These are phyloP conservation scores for Chara braunii DNA, from an alignment of 139 green algal species.

Conservation along the genomic window DNA sequence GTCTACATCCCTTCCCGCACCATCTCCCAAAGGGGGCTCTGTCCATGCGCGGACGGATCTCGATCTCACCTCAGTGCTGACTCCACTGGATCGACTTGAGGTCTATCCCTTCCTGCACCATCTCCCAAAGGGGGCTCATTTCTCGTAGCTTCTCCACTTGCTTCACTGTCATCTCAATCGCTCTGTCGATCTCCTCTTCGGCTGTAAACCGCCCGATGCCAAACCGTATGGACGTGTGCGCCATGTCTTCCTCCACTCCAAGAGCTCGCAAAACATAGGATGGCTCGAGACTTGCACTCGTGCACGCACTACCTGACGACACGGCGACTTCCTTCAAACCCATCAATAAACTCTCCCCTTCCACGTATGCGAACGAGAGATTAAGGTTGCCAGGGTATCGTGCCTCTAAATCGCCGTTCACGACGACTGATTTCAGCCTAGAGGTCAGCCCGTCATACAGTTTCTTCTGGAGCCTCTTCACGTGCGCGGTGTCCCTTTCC, in stretches of 20 bases:
- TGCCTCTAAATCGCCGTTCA: slow-evolving; percentile 67
- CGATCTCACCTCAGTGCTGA: slow-evolving; percentile 66
- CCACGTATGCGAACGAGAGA: slow-evolving; percentile 91
- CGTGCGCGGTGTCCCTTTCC: slow-evolving; percentile 55
- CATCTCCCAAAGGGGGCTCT: slow-evolving; percentile 96
- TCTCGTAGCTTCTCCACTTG: slow-evolving; percentile 89
- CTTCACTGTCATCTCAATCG: slow-evolving; percentile 51
- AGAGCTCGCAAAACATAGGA: slow-evolving; percentile 90
- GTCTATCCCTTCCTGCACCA: slow-evolving; percentile 91
- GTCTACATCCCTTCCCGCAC: slow-evolving; percentile 92
- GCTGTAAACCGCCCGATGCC: slow-evolving; percentile 91
- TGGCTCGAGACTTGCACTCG: slow-evolving; percentile 82
- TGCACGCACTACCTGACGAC: slow-evolving; percentile 81
- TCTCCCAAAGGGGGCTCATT: slow-evolving; percentile 94
- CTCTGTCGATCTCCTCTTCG: slow-evolving; percentile 63
- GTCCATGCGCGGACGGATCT: too few relatives aligned
- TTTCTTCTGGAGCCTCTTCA: slow-evolving; percentile 60
- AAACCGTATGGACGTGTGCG: slow-evolving; percentile 81
- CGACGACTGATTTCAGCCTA: slow-evolving; percentile 57
- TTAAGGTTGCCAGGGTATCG: slow-evolving; percentile 86
- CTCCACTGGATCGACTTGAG: slow-evolving; percentile 89
- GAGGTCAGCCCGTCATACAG: slow-evolving; percentile 69
- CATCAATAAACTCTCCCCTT: slow-evolving; percentile 85
- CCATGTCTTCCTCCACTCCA: slow-evolving; percentile 94
- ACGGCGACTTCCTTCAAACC: slow-evolving; percentile 87